Conservation (phyloP, 2,329 filamentous ascomycete genomes). For the Cytospora piceae region DNA sequence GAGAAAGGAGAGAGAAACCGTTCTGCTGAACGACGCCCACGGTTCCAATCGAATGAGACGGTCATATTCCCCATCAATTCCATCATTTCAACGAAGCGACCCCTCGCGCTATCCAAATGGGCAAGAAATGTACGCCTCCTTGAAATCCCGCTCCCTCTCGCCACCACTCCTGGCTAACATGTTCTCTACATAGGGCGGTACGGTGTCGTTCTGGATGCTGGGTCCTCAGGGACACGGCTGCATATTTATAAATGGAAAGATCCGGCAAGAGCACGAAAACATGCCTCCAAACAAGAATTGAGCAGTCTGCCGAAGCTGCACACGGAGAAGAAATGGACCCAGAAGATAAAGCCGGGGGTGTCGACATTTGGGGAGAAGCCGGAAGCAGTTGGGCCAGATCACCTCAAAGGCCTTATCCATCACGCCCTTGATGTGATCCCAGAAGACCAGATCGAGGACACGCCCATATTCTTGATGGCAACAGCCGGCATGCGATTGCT, state of each 20-base stretch:
- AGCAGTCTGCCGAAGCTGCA: constrained; percentile 76
- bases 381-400: constrained; percentile 75
- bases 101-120: constrained; percentile 28
- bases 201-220: constrained; percentile 95
- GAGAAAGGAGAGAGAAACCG: neutral
- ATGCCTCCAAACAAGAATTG: constrained; percentile 62
- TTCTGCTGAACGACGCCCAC: neutral
- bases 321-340: constrained; percentile 84
- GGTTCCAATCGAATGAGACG: constrained; percentile 1
- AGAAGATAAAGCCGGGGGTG: constrained; percentile 92
- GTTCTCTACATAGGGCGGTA: constrained; percentile 62
- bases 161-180: constrained; percentile 10
- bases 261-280: constrained; percentile 65
- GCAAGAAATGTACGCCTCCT: constrained; percentile 30
- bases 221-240: constrained; percentile 93
- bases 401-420: constrained; percentile 77
- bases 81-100: constrained; percentile 9
- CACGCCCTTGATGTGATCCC: constrained; percentile 83
- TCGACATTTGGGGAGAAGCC: constrained; percentile 85
- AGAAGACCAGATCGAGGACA: constrained; percentile 73
- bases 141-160: no score
- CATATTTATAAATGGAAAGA: constrained; percentile 96
- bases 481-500: constrained; percentile 94
- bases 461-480: constrained; percentile 92
- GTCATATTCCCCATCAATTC: neutral